Percentiles rank a stretch among this genome's conserved stretches.
phyloP scores from a whole-genome alignment of 2,329 filamentous ascomycete species.

The Penicillium griseofulvum region DNA sequence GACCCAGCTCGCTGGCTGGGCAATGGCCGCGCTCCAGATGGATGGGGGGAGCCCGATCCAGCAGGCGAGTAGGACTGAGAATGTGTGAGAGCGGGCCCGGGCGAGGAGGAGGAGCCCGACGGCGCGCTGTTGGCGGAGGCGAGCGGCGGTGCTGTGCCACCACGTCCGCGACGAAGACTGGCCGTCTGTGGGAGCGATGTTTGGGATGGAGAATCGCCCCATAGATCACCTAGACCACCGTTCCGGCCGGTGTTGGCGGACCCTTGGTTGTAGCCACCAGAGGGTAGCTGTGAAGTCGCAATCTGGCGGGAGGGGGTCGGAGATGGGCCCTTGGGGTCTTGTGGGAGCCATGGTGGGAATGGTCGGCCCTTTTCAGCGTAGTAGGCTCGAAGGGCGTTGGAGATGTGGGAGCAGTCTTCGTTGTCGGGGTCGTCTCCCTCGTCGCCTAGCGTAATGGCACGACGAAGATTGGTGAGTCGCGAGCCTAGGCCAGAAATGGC shows the following conservation, averaged over 20 bases:
- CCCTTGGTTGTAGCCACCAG: conserved; percentile 29
- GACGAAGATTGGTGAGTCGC: conserved; percentile 58
- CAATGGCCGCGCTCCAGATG: conserved; percentile 55
- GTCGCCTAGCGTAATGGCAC: conserved; percentile 42
- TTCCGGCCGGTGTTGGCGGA: conserved; percentile 30
- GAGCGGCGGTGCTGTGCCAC: conserved; percentile 24
- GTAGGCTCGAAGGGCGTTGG: conserved; percentile 86
- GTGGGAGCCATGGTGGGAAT: conserved; percentile 83
- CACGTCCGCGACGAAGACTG: conserved; percentile 39
- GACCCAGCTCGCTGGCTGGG: conserved; percentile 73
- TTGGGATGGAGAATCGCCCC: conserved; percentile 46
- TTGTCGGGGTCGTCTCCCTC: conserved; percentile 46
- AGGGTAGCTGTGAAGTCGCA: conserved; percentile 54
- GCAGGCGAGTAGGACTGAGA: conserved; percentile 28
- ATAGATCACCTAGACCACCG: conserved; percentile 57
- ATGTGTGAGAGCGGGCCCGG: conserved; percentile 12
- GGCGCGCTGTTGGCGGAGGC: conserved; percentile 24
- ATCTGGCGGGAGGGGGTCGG: conserved; percentile 47
- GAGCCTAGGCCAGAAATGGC: conserved; percentile 53
- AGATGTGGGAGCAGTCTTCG: conserved; percentile 90
- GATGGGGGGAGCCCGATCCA: conserved; percentile 23
- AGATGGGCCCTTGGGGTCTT: conserved; percentile 74
- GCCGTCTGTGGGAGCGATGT: conserved; percentile 36
- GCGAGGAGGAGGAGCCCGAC: conserved; percentile 17
- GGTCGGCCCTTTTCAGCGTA: conserved; percentile 83